A percentile compares a stretch with the other conserved stretches of the same genome.
Evolutionary conservation across 495 filamentous ascomycete species (phyloP).

Genomic region (Neurospora tetrasperma): DNA sequence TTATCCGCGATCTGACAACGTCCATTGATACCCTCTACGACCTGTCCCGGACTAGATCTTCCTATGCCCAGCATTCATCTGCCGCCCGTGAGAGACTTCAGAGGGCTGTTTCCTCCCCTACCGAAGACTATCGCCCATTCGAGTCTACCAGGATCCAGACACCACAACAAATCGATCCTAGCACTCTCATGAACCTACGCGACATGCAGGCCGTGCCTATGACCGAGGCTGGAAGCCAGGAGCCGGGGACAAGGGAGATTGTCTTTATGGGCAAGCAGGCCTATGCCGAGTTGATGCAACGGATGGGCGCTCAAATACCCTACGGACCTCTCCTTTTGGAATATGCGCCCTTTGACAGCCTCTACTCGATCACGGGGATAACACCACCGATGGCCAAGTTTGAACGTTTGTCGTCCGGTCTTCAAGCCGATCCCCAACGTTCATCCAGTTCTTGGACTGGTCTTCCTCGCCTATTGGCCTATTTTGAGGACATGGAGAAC

Average conservation of each 20-base stretch:
- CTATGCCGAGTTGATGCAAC: slow-evolving; percentile 30
- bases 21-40: slow-evolving; percentile 89
- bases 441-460: slow-evolving; percentile 50
- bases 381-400: slow-evolving; percentile 53
- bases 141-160: slow-evolving; percentile 46
- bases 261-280: slow-evolving; percentile 44
- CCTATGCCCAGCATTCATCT: slow-evolving; percentile 22
- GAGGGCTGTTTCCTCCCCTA: slow-evolving; percentile 19
- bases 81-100: slow-evolving; percentile 13
- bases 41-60: slow-evolving; percentile 61
- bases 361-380: slow-evolving; percentile 53
- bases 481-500: slow-evolving; percentile 68
- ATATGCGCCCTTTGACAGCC: slow-evolving; percentile 48
- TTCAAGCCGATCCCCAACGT: slow-evolving; percentile 46
- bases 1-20: slow-evolving; percentile 67
- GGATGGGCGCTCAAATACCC: slow-evolving; percentile 16
- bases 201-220: slow-evolving; percentile 32
- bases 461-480: slow-evolving; percentile 58
- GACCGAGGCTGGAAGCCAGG: slow-evolving; percentile 22
- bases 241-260: slow-evolving; percentile 31
- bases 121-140: slow-evolving; percentile 38
- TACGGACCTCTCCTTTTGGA: slow-evolving; percentile 54
- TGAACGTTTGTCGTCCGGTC: slow-evolving; percentile 48
- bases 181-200: slow-evolving; percentile 30
- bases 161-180: slow-evolving; percentile 42